Conservation (phyloP, 176 grass and related monocot genomes). For the Metroxylon sagu region DNA sequence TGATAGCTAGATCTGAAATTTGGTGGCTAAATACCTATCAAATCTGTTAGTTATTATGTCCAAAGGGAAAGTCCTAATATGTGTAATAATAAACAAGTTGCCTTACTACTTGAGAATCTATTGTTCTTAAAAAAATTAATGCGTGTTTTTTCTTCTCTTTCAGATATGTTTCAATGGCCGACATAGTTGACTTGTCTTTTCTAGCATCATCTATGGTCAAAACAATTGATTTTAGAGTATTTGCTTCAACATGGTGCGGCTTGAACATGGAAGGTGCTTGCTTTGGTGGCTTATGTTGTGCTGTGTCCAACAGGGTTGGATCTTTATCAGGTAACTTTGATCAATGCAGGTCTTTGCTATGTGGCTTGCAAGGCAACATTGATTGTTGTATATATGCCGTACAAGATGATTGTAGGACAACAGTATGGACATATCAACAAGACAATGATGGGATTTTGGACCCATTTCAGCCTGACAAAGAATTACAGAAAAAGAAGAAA, state of each 20-base stretch:
- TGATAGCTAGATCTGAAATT: no score
- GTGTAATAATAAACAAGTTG: no score
- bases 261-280: conserved; percentile 60
- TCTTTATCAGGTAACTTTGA: conserved; percentile 38
- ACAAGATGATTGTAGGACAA: conserved; percentile 82
- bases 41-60: no score
- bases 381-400: conserved; percentile 54
- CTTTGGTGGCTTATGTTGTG: conserved; percentile 52
- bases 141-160: conserved; percentile 16
- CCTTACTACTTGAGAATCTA: no score
- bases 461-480: conserved; percentile 77
- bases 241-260: conserved; percentile 62
- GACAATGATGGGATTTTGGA: conserved; percentile 49
- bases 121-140: background rate
- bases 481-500: conserved; percentile 69
- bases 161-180: conserved; percentile 84
- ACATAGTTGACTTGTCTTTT: conserved; percentile 70
- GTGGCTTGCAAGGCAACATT: conserved; percentile 45
- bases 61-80: no score
- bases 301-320: conserved; percentile 37
- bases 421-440: conserved; percentile 74
- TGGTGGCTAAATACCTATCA: no score
- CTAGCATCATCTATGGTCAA: conserved; percentile 39
- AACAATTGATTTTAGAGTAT: conserved; percentile 85
- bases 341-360: conserved; percentile 57